These are phyloP conservation scores for Nothopassalora personata DNA, from an alignment of 2,329 filamentous ascomycete genomes.

Conservation along the genomic window DNA sequence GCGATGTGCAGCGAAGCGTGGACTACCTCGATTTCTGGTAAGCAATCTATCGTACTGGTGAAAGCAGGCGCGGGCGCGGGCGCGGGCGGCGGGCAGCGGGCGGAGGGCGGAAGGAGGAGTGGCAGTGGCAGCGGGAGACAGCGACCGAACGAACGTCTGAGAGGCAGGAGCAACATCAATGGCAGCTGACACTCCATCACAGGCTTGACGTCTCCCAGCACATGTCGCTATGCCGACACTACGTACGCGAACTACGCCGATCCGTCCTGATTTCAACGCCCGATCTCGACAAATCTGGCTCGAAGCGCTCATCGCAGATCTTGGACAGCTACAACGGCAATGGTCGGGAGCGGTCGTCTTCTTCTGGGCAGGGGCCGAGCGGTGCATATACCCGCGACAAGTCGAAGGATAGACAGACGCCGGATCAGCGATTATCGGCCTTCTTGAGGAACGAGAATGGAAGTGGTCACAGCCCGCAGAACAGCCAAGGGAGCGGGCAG, in stretches of 20 bases:
- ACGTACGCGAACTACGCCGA: slow-evolving; percentile 88
- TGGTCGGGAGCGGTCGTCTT: slow-evolving; percentile 47
- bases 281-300: slow-evolving; percentile 71
- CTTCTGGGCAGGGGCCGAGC: slow-evolving; percentile 33
- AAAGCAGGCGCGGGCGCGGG: neutral
- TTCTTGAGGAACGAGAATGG: slow-evolving; percentile 56
- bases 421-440: slow-evolving; percentile 85
- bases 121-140: neutral
- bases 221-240: slow-evolving; percentile 95
- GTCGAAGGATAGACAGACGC: slow-evolving; percentile 50
- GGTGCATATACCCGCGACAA: slow-evolving; percentile 36
- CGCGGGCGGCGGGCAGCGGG: neutral
- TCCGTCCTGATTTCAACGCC: slow-evolving; percentile 92
- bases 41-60: slow-evolving; percentile 26
- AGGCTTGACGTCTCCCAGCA: slow-evolving; percentile 99
- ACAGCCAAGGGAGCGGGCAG: slow-evolving; percentile 40
- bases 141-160: no score
- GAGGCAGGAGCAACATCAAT: neutral
- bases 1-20: slow-evolving; percentile 94
- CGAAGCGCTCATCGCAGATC: slow-evolving; percentile 77
- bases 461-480: slow-evolving; percentile 44
- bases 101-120: neutral
- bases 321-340: slow-evolving; percentile 52
- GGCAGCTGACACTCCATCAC: slow-evolving; percentile 2
- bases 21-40: slow-evolving; percentile 99